Evolutionary conservation across 202 grass and related monocot genomes (phyloP).

Genomic region (Bolboschoenoplectus hybrid): DNA sequence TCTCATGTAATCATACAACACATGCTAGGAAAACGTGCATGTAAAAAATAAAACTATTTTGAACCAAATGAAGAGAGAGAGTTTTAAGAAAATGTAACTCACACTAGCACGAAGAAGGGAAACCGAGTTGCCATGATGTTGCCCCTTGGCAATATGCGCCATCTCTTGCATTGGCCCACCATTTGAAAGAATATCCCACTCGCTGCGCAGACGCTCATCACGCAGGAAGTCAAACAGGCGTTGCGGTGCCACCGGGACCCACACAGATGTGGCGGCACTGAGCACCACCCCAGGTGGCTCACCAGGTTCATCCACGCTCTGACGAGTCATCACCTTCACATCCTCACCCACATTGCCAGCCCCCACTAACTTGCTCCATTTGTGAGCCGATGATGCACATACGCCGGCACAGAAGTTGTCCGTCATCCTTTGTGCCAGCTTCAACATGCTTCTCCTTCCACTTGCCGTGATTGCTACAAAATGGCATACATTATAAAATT

Average conservation of each 20-base stretch:
- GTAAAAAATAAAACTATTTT: slow-evolving; percentile 6
- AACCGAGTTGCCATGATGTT: slow-evolving; percentile 73
- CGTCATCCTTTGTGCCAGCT: slow-evolving; percentile 76
- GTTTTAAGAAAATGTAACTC: slow-evolving; percentile 41
- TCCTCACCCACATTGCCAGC: slow-evolving; percentile 57
- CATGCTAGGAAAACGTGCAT: not conserved
- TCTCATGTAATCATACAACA: not conserved
- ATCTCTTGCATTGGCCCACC: slow-evolving; percentile 86
- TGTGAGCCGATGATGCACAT: slow-evolving; percentile 69
- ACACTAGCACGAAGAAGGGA: slow-evolving; percentile 77
- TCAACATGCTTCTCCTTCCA: slow-evolving; percentile 83
- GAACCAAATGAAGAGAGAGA: slow-evolving; percentile 2
- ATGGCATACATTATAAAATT: slow-evolving; percentile 17
- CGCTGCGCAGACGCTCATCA: slow-evolving; percentile 52
- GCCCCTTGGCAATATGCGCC: slow-evolving; percentile 80
- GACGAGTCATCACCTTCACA: slow-evolving; percentile 68
- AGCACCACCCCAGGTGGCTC: slow-evolving; percentile 82
- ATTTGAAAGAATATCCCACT: slow-evolving; percentile 96
- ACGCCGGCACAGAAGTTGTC: slow-evolving; percentile 80
- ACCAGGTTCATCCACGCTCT: slow-evolving; percentile 77
- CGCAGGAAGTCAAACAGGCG: slow-evolving; percentile 84
- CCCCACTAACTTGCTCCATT: slow-evolving; percentile 78
- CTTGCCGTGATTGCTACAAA: slow-evolving; percentile 45
- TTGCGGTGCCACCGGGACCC: slow-evolving; percentile 60
- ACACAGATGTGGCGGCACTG: slow-evolving; percentile 83